Percentiles rank a stretch among this genome's conserved stretches.
Conservation (phyloP, 2,329 filamentous ascomycete species). For the Amesomyces nigricolor region DNA sequence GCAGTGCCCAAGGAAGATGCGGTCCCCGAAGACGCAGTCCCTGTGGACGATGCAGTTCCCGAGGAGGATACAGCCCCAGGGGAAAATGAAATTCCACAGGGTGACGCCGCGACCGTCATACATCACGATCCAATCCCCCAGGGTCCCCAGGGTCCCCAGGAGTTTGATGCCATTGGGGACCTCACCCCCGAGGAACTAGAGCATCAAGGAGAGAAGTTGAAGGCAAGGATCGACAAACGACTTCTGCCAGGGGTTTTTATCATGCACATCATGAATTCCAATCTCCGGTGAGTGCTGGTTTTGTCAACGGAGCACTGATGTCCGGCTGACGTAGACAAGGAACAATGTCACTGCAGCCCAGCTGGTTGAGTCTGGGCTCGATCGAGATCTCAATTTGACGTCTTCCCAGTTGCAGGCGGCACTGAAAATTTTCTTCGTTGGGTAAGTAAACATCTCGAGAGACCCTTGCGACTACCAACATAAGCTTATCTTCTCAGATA, state of each 20-base stretch:
- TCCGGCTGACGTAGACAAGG: conserved; percentile 17
- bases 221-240: conserved; percentile 56
- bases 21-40: too few relatives aligned
- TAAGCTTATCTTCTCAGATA: conserved; percentile 31
- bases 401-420: conserved; percentile 34
- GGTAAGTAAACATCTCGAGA: conserved; percentile 26
- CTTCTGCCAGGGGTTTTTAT: conserved; percentile 56
- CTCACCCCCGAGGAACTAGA: conserved; percentile 43
- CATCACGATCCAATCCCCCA: conserved; percentile 12
- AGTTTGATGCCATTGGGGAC: conserved; percentile 32
- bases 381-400: conserved; percentile 39
- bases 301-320: background rate
- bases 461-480: background rate
- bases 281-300: conserved; percentile 37
- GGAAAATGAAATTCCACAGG: too few relatives aligned
- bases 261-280: conserved; percentile 62
- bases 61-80: too few relatives aligned
- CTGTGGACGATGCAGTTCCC: too few relatives aligned
- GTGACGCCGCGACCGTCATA: background rate
- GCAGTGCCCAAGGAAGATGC: too few relatives aligned
- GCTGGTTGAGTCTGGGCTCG: conserved; percentile 38
- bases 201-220: conserved; percentile 47
- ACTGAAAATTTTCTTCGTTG: conserved; percentile 48
- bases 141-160: conserved; percentile 24
- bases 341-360: conserved; percentile 39